Conservation (phyloP, 768 basidiomycete genomes). For the Lactifluus volemus region DNA sequence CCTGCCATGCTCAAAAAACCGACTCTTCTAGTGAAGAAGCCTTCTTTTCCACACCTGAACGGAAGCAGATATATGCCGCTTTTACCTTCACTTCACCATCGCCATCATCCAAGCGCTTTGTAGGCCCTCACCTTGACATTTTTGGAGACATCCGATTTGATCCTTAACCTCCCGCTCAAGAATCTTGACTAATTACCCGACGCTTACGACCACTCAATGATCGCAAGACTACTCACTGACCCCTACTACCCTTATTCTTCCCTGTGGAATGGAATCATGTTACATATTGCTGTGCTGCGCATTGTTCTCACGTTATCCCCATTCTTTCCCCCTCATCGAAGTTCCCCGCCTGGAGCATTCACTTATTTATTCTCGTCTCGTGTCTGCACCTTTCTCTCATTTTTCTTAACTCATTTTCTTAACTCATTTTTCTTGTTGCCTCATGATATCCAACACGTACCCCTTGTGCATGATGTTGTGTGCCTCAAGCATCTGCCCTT, state of each 20-base stretch:
- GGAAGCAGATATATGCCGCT: constrained; percentile 59
- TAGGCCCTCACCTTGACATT: constrained; percentile 19
- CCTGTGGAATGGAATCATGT: constrained; percentile 9
- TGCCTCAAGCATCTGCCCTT: neutral
- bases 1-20: constrained; percentile 6
- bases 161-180: constrained; percentile 2
- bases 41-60: constrained; percentile 64
- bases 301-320: neutral
- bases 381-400: constrained; percentile 7
- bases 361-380: constrained; percentile 18
- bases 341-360: constrained; percentile 11
- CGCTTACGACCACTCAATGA: constrained; percentile 9
- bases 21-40: neutral
- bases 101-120: constrained; percentile 47
- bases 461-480: neutral
- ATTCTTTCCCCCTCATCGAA: neutral
- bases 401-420: constrained; percentile 1
- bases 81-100: constrained; percentile 78
- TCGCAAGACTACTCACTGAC: constrained; percentile 9
- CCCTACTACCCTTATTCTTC: neutral
- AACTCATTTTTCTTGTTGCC: neutral
- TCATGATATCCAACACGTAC: constrained; percentile 12
- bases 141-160: constrained; percentile 21
- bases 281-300: constrained; percentile 9
- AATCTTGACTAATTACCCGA: constrained; percentile 7